Conservation (phyloP, 805 yeast genomes). For the Ogataea trehaloabstinens region DNA sequence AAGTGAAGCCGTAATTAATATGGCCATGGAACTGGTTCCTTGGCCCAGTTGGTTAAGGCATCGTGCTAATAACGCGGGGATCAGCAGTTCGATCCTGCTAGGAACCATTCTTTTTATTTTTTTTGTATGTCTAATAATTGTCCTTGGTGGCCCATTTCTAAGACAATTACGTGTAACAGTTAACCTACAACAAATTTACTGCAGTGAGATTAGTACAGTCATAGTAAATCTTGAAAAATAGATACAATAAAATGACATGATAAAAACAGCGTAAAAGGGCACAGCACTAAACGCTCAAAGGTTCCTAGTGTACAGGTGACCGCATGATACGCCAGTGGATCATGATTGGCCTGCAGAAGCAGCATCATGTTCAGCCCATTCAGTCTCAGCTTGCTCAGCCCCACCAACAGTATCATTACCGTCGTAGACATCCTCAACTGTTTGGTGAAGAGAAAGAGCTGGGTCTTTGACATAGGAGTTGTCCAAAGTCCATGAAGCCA, state of each 20-base stretch:
- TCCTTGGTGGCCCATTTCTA: too few species aligned
- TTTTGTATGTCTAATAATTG: too few species aligned
- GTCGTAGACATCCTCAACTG: slow-evolving; percentile 60
- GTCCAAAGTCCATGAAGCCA: slow-evolving; percentile 96
- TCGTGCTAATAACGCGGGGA: slow-evolving; percentile 49
- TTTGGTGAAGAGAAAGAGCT: slow-evolving; percentile 79
- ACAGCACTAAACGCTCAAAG: too few species aligned
- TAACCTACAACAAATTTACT: too few species aligned
- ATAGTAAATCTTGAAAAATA: too few species aligned
- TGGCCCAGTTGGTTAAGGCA: slow-evolving; percentile 46
- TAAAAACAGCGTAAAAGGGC: too few species aligned
- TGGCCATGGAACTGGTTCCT: slow-evolving; percentile 33
- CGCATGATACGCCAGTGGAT: too few species aligned
- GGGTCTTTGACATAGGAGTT: slow-evolving; percentile 89
- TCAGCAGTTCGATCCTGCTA: slow-evolving; percentile 88
- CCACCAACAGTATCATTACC: slow-evolving; percentile 36
- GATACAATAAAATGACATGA: too few species aligned
- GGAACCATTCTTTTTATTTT: slow-evolving; percentile 52
- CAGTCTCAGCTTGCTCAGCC: slow-evolving; percentile 40
- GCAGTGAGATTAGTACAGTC: too few species aligned
- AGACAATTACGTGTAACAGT: too few species aligned
- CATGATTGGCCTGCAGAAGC: slow-evolving; percentile 1
- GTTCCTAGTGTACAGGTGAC: slow-evolving; percentile 1
- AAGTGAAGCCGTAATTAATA: too few species aligned
- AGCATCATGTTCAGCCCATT: slow-evolving; percentile 39